Base-by-base conservation (phyloP, 495 filamentous ascomycete species). In the Penicillium argentinense region DNA sequence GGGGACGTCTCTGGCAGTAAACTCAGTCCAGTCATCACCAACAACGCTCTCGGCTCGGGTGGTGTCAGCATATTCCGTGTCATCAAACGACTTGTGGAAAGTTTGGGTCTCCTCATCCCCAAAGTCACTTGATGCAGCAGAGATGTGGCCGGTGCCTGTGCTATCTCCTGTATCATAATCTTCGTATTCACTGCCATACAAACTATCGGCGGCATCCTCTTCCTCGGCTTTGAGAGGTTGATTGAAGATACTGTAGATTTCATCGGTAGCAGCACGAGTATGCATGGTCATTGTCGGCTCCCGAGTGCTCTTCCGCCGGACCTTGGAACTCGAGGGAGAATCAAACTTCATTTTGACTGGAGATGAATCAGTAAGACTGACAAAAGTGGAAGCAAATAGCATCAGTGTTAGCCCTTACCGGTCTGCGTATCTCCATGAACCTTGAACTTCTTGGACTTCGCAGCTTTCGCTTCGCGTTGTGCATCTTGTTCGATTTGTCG, bases 241-340 rank as follows among this genome's bases (percentile, higher is more conserved):
- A 57, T 93, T 97, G 69, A 98, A 97, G 29, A 98, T 84, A 49
- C 87, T 89, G 64, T 97, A 95, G 38, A 98, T 97, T 51, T 97
- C 95, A 58, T 97, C 91, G 38, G 90, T 96, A 1, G 93, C 93
- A 42, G 91, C 92, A 40, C 83, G 88, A 13, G 93, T 98, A 59
- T 97, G 88, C 51, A 98, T 79, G 1, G 93, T 98, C 91, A 98
- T 97, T 1, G 93, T 98, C 19, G 90, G 88, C 60, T 96, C 90
- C 2, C 78, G 66, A 9, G 80, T 77, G 62, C 85, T 88, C 70
- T 88, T 91, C 37, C 81, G 76, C 32, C 78, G 84, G 21, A 89
- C 77, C 62, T 90, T 95, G 2, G 82, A 81, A 11, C 81, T 80
- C 0, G 87, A 86, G 1, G 91, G 91, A 9, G 91, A 97, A 51